A percentile compares a stretch with the other conserved stretches of the same genome.
Evolutionary conservation across 345 rosid species (phyloP).

Genomic region (Litchi chinensis): DNA sequence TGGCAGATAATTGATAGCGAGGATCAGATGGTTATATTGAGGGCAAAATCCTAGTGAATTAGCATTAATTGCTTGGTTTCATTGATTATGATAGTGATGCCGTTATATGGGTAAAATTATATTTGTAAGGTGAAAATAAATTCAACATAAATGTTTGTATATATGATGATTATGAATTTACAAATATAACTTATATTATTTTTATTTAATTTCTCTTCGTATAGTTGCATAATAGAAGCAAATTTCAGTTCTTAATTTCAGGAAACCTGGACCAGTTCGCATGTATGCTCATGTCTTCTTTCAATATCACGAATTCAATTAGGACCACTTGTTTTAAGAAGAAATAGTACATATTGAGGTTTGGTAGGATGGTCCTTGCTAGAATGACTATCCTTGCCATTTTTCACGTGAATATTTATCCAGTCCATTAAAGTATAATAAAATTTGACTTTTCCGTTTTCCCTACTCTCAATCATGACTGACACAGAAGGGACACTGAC

Average conservation of each 20-base stretch:
- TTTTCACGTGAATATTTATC: slow-evolving; percentile 3
- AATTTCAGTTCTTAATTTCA: too few relatives aligned
- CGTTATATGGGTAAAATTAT: too few relatives aligned
- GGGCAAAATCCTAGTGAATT: neutral
- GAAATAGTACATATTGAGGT: neutral
- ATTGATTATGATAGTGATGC: too few relatives aligned
- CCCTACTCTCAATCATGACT: neutral
- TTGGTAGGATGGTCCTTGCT: too few relatives aligned
- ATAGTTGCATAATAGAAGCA: neutral
- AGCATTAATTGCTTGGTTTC: neutral
- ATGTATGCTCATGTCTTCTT: neutral
- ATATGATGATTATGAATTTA: too few relatives aligned
- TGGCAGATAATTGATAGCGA: neutral
- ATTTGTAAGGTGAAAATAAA: neutral
- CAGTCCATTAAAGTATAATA: neutral
- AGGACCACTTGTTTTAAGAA: too few relatives aligned
- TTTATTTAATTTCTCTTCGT: too few relatives aligned
- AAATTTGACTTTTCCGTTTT: neutral
- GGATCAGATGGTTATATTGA: too few relatives aligned
- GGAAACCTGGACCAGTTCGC: too few relatives aligned
- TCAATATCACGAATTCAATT: too few relatives aligned
- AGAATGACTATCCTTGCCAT: neutral
- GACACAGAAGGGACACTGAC: neutral
- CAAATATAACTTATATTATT: neutral
- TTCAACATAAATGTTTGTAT: neutral